phyloP scores from a whole-genome alignment of 2,329 filamentous ascomycete genomes.

The Claviceps capensis region DNA sequence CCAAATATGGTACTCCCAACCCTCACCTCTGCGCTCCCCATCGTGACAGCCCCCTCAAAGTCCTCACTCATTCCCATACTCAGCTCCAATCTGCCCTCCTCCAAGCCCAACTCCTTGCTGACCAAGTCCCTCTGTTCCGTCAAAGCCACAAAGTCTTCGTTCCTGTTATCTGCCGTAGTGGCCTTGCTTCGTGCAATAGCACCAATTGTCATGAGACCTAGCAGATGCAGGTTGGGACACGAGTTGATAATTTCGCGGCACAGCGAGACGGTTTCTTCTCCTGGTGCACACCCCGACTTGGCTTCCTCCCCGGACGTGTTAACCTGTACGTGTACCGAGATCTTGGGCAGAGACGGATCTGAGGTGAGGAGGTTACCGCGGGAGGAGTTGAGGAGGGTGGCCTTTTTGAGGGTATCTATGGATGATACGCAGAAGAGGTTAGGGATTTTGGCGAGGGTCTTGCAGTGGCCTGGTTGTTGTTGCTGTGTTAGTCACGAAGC shows the following conservation, averaged over 20 bases:
- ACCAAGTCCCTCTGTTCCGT: slow-evolving; percentile 58
- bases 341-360: slow-evolving; percentile 25
- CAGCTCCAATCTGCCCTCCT: slow-evolving; percentile 55
- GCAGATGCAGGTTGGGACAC: slow-evolving; percentile 60
- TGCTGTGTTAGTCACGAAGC: not conserved
- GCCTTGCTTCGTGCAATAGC: slow-evolving; percentile 76
- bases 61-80: slow-evolving; percentile 99
- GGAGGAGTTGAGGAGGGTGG: slow-evolving; percentile 63
- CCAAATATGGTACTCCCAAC: slow-evolving; percentile 94
- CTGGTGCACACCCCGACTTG: slow-evolving; percentile 72
- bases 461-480: slow-evolving; percentile 61
- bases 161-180: slow-evolving; percentile 62
- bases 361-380: slow-evolving; percentile 43
- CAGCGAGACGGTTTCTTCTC: slow-evolving; percentile 44
- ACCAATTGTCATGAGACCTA: slow-evolving; percentile 93
- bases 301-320: slow-evolving; percentile 83
- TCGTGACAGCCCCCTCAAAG: slow-evolving; percentile 72
- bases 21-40: slow-evolving; percentile 81
- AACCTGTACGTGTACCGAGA: slow-evolving; percentile 80
- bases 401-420: slow-evolving; percentile 81
- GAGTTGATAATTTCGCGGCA: slow-evolving; percentile 56
- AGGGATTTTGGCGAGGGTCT: slow-evolving; percentile 68
- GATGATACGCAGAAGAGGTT: slow-evolving; percentile 89
- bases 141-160: slow-evolving; percentile 73
- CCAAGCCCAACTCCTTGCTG: slow-evolving; percentile 31